These are phyloP conservation scores for Naganishia sp. DNA, from an alignment of 1,284 basidiomycete genomes.

Conservation along the genomic window DNA sequence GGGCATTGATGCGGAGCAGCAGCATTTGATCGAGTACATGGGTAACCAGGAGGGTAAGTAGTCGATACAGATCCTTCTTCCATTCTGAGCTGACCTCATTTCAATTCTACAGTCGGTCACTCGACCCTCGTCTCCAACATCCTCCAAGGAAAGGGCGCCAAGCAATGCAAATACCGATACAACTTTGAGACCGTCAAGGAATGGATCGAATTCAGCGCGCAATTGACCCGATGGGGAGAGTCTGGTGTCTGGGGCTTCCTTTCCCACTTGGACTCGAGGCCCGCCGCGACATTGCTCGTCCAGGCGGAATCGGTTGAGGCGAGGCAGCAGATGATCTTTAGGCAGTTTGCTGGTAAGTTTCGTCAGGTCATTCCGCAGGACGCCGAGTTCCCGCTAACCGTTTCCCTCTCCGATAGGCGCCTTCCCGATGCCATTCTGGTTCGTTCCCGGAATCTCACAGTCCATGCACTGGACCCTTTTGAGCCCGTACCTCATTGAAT, in stretches of 20 bases:
- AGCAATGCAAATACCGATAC: slow-evolving; percentile 64
- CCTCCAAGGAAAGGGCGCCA: slow-evolving; percentile 40
- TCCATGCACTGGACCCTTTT: slow-evolving; percentile 63
- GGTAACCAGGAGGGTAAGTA: slow-evolving; percentile 39
- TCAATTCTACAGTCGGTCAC: slow-evolving; percentile 41
- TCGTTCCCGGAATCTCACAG: slow-evolving; percentile 60
- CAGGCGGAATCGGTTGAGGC: slow-evolving; percentile 67
- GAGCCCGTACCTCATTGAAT: slow-evolving; percentile 61
- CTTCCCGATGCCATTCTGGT: slow-evolving; percentile 63
- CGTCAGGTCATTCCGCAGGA: slow-evolving; percentile 15
- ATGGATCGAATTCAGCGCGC: slow-evolving; percentile 65
- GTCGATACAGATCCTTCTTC: slow-evolving; percentile 56
- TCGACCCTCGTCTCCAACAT: slow-evolving; percentile 47
- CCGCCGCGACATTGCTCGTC: slow-evolving; percentile 61
- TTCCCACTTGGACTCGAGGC: slow-evolving; percentile 64
- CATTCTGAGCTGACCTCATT: slow-evolving; percentile 38
- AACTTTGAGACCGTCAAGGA: slow-evolving; percentile 63
- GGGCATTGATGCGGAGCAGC: slow-evolving; percentile 61
- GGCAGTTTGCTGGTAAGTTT: slow-evolving; percentile 61
- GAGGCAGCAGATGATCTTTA: slow-evolving; percentile 68
- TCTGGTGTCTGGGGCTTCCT: slow-evolving; percentile 56
- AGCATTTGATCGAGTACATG: slow-evolving; percentile 54
- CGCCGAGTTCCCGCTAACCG: background rate
- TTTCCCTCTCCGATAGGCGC: slow-evolving; percentile 38
- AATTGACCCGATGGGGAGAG: slow-evolving; percentile 60